phyloP scores from a whole-genome alignment of 345 rosid species.

The Raphanus raphanistrum region DNA sequence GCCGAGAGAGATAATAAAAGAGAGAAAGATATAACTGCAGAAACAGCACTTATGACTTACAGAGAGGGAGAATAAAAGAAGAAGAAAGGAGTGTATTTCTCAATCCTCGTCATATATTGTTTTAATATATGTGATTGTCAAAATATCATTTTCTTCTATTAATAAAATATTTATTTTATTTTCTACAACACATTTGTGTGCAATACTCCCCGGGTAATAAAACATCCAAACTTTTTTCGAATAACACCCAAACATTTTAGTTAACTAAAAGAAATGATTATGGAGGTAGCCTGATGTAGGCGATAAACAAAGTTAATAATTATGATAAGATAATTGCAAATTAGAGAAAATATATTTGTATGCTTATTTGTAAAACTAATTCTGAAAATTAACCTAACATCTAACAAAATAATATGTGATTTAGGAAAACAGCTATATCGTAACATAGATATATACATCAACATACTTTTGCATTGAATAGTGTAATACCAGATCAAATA shows the following conservation, averaged over 20 bases:
- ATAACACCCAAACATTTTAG: neutral
- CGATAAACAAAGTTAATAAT: neutral
- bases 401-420: neutral
- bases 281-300: neutral
- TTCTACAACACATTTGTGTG: constrained; percentile 4
- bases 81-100: neutral
- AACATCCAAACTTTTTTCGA: neutral
- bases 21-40: constrained; percentile 11
- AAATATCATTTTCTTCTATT: neutral
- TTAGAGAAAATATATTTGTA: neutral
- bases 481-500: too few species aligned
- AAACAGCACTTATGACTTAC: constrained; percentile 1
- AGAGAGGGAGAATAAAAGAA: neutral
- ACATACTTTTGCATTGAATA: neutral
- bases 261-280: neutral
- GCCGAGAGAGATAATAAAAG: constrained; percentile 18
- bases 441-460: neutral
- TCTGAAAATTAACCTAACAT: neutral
- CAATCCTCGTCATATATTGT: neutral
- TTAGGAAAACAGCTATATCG: neutral
- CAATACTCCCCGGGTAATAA: neutral
- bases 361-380: neutral
- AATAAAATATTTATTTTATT: neutral
- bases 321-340: neutral
- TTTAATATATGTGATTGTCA: too few species aligned